Conservation (phyloP, 768 basidiomycete species). For the Asterophora parasitica region DNA sequence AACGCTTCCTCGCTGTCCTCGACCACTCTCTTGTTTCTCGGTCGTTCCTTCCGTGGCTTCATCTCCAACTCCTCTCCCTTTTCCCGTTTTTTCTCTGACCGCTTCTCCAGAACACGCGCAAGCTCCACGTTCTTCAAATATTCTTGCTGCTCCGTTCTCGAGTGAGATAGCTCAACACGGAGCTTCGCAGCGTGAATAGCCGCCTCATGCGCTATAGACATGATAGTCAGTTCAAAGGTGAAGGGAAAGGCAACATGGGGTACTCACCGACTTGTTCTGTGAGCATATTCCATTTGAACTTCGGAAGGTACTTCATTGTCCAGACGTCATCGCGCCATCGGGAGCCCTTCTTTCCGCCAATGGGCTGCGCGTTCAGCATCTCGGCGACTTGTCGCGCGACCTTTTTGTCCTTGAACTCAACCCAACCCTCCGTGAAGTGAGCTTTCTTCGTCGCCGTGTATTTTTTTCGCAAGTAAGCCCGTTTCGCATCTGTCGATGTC, state of each 20-base stretch:
- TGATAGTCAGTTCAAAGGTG: not conserved
- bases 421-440: conserved; percentile 96
- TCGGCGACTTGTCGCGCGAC: conserved; percentile 86
- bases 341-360: conserved; percentile 88
- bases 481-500: conserved; percentile 61
- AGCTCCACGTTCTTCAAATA: conserved; percentile 94
- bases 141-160: conserved; percentile 82
- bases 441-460: conserved; percentile 79
- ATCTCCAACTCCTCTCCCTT: conserved; percentile 49
- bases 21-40: conserved; percentile 23
- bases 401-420: conserved; percentile 94
- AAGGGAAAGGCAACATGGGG: not conserved
- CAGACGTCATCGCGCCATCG: conserved; percentile 96
- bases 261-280: conserved; percentile 95
- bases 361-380: conserved; percentile 94
- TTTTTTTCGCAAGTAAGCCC: conserved; percentile 80
- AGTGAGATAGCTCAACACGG: conserved; percentile 88
- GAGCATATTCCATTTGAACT: conserved; percentile 98
- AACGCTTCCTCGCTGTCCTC: conserved; percentile 18
- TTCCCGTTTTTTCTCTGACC: conserved; percentile 60
- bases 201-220: conserved; percentile 76
- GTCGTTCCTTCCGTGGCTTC: conserved; percentile 28
- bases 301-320: conserved; percentile 99
- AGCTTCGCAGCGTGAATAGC: conserved; percentile 83
- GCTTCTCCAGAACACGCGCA: conserved; percentile 79